Base-by-base conservation (phyloP, 2,329 filamentous ascomycete genomes). In the Cordyceps cateniannulata region DNA sequence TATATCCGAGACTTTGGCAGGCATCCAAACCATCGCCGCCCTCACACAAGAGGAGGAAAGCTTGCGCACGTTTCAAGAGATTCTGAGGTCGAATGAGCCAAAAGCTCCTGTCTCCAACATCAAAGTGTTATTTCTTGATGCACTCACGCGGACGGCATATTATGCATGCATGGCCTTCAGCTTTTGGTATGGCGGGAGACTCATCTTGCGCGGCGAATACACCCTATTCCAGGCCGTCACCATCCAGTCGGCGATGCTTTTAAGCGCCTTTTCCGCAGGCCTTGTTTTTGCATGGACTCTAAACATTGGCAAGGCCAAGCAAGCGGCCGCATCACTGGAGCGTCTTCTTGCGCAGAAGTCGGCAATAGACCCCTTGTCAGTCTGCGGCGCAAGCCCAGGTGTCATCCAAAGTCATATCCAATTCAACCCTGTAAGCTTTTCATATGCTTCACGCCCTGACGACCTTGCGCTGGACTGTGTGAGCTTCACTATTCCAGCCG, bases 101-200 rank as follows among this genome's bases (percentile, higher is more conserved):
- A 48, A 35, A 24, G 47, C 40, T 27, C 18, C 48, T 6, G 3
- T 27, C 12, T 45, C 62, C 1, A 63, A 32, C 10, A 6, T 63
- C n/a, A 48, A 53, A 14, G 32, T 50, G 12, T 57, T 32, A 1
- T 48, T 61, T 12, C 22, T 63, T 3, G 58, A 61, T 16, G 62
- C 58, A 2, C 25, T 56, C 12, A 29, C 25, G 6, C 48, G 20
- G 48, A 50, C 48, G 6, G 18, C 48, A 5, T 50, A 20, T 20
- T 63, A 49, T 49, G 48, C 54, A 16, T 56, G 59, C 42, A 58
- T 59, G 20, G 62, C 57, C 10, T 29, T 63, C 29, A 35, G 59
- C 40, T 63, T 63, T 47, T 63, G 62, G 59, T 63, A 63, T 32
- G 62, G 62, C 35, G 54, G 58, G 9, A 48, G 18, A 32, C 50